Percentiles rank a stretch among this genome's conserved stretches.
Evolutionary conservation across 345 rosid species (phyloP).

Genomic region (Pugionium dolabratum): DNA sequence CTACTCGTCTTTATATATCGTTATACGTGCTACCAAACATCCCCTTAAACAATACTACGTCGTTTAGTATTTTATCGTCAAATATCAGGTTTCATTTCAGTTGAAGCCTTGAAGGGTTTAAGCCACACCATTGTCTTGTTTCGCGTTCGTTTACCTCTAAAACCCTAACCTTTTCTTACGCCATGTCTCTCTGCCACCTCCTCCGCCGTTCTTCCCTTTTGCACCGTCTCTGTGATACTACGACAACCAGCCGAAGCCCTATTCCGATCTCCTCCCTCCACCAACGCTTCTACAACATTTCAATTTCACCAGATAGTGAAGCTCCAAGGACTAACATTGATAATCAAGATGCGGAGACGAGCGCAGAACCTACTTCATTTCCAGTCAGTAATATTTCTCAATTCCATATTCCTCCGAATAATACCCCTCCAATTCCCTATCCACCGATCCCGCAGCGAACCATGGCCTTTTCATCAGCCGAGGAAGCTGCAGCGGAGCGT

Average conservation of each 20-base stretch:
- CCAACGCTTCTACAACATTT: slow-evolving; percentile 36
- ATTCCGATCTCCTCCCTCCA: slow-evolving; percentile 28
- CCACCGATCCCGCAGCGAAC: slow-evolving; percentile 44
- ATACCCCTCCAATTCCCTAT: slow-evolving; percentile 14
- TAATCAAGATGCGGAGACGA: slow-evolving; percentile 4
- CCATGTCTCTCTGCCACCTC: slow-evolving; percentile 59
- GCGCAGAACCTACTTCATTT: slow-evolving; percentile 13
- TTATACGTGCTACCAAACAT: slow-evolving; percentile 33
- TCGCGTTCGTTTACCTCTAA: slow-evolving; percentile 31
- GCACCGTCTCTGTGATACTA: slow-evolving; percentile 11
- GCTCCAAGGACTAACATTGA: slow-evolving; percentile 10
- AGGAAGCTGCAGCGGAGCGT: slow-evolving; percentile 95
- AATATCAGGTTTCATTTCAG: slow-evolving; percentile 1
- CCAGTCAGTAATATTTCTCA: slow-evolving; percentile 18
- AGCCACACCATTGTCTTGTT: slow-evolving; percentile 15
- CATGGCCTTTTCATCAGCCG: slow-evolving; percentile 82
- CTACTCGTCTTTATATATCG: not conserved
- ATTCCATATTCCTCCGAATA: slow-evolving; percentile 30
- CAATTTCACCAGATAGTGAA: slow-evolving; percentile 25
- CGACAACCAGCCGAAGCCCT: not conserved
- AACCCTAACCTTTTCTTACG: slow-evolving; percentile 28
- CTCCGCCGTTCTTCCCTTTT: slow-evolving; percentile 45
- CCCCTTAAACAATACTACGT: not conserved
- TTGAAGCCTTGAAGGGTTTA: slow-evolving; percentile 29
- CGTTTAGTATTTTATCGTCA: slow-evolving; percentile 1